Evolutionary conservation across 2,329 filamentous ascomycete species (phyloP), one percentile per base, ranked within the genome.

Genomic region (Penicillium sp.): DNA sequence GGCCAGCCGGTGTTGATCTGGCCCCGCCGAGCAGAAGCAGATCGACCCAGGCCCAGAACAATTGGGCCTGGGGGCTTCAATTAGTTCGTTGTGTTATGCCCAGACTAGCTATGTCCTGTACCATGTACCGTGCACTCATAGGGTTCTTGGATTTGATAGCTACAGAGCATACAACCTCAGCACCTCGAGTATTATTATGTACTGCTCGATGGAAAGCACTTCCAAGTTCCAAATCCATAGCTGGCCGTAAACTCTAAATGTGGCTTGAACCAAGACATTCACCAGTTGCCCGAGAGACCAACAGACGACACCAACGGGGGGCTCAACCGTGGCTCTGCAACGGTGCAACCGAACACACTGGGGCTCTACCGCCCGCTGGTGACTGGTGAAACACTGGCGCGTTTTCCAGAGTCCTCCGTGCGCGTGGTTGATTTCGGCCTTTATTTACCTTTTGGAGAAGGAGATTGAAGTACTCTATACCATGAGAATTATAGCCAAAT

Each of bases 301-400:
- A 14, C 22, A 2, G 42, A 31, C 3, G 20, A 14, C 42, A 31
- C n/a, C 14, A 34, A 35, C 25, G 47, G 47, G 47, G 43, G 54
- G 45, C 34, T 55, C 17, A 56, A 45, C 47, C 47, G 47, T 51
- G 54, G 54, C 54, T 56, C 54, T 34, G 22, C 43, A 14, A 20
- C 2, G 14, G 15, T 34, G 22, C 43, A 14, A 20, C 0, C 22
- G 15, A 28, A 31, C 43, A 31, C 28, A 54, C 58, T 57, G 62
- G 59, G 59, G 49, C 59, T 59, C 39, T 56, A 12, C 54, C 49
- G 52, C 20, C 41, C 38, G 48, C 17, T 59, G 50, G 54, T 69
- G 67, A 48, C 17, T 59, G 50, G 54, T 69, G 67, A 69, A 69
- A 69, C 67, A 68, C 67, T 61, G 67, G 67, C 67, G 66, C 55